Percentiles rank a stretch among this genome's conserved stretches.
phyloP scores from a whole-genome alignment of 2,329 filamentous ascomycete genomes.

The Pseudocercospora pini-densiflorae region DNA sequence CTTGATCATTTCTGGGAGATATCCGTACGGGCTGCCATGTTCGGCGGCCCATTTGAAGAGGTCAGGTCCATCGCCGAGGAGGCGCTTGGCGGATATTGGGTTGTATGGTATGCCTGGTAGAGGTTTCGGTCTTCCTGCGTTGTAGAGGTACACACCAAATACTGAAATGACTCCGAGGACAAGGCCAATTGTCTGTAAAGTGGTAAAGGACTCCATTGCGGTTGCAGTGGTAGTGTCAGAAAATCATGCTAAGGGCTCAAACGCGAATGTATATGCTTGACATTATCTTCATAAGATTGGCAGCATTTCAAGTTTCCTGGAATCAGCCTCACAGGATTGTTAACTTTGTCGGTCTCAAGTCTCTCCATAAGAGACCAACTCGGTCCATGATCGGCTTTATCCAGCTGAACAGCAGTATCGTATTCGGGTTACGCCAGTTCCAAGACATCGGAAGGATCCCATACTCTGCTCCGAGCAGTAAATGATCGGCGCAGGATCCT shows the following conservation, averaged over 20 bases:
- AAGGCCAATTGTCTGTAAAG: background rate
- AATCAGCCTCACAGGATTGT: background rate
- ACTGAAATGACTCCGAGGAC: background rate
- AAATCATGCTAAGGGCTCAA: background rate
- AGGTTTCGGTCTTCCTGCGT: constrained; percentile 43
- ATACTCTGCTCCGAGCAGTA: background rate
- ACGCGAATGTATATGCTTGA: background rate
- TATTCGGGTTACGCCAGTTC: background rate
- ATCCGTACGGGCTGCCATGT: constrained; percentile 33
- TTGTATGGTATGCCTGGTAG: constrained; percentile 55
- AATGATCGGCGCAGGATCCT: background rate
- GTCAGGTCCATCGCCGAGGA: constrained; percentile 52
- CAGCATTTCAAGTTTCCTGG: background rate
- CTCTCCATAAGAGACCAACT: background rate
- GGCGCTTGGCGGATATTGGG: constrained; percentile 37
- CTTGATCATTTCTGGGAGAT: constrained; percentile 20
- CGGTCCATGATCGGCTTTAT: background rate
- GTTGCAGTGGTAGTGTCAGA: background rate
- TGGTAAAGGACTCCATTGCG: background rate
- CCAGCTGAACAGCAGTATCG: background rate
- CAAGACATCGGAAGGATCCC: background rate
- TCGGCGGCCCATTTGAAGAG: constrained; percentile 44
- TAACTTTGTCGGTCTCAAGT: background rate
- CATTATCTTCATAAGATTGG: background rate
- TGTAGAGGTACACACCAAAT: background rate